A percentile compares a stretch with the other conserved stretches of the same genome.
Evolutionary conservation across 352 stramenopile species (phyloP).

Genomic region (Blastocystis sp.): DNA sequence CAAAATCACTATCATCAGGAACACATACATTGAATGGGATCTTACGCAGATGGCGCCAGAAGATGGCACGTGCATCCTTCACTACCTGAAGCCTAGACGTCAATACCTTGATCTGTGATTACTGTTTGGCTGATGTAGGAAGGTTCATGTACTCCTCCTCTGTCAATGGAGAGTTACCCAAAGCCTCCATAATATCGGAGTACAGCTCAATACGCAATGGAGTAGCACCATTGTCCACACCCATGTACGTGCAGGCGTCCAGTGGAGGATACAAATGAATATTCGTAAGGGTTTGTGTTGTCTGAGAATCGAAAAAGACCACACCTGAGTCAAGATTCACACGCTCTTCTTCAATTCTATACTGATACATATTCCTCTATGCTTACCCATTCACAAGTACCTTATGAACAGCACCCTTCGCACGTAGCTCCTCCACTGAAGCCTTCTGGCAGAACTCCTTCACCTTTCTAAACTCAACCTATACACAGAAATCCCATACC

Average conservation of each 20-base stretch:
- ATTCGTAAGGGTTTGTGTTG: conserved; percentile 55
- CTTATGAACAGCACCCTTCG: conserved; percentile 50
- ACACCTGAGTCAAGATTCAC: conserved; percentile 63
- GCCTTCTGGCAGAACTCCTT: conserved; percentile 63
- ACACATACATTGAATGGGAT: conserved; percentile 60
- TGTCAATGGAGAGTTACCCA: conserved; percentile 35
- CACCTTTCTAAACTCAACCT: conserved; percentile 26
- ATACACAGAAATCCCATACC: background rate
- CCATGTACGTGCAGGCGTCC: conserved; percentile 63
- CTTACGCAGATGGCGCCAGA: conserved; percentile 61
- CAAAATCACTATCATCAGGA: conserved; percentile 45
- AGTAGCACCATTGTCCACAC: conserved; percentile 49
- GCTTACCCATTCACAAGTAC: conserved; percentile 12
- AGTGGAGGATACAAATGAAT: conserved; percentile 57
- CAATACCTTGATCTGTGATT: background rate
- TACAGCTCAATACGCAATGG: conserved; percentile 64
- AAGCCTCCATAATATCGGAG: conserved; percentile 61
- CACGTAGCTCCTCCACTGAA: conserved; percentile 37
- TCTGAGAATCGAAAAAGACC: conserved; percentile 55
- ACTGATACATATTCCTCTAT: background rate
- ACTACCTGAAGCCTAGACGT: conserved; percentile 33
- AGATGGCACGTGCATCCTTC: conserved; percentile 50
- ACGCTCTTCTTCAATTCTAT: conserved; percentile 27
- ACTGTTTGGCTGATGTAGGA: conserved; percentile 42
- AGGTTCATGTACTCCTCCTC: conserved; percentile 62